Base-by-base conservation (phyloP, 495 filamentous ascomycete genomes). In the Annulohypoxylon maeteangense region DNA sequence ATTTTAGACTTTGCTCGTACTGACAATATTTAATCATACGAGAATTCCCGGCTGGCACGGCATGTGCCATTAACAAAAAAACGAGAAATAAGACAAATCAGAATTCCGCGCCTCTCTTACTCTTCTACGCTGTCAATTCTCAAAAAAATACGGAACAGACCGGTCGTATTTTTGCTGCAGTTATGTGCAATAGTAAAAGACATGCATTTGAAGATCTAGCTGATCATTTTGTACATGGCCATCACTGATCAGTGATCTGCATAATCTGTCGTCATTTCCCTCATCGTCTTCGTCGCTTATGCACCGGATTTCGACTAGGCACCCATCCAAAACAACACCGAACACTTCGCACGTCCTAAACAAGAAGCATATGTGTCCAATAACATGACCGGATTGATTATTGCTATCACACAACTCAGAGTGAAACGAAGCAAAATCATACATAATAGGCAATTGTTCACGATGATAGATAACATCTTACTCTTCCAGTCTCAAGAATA, bases 161-260 rank as follows among this genome's bases (percentile, higher is more conserved):
- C 48, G 48, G 48, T 3, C 20, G 48, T 12, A 53, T 53, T 25
- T 53, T 7, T 53, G 14, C 48, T 53, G 45, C 11, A 51, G 4
- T 25, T 27, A 50, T 25, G 20, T 27, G 47, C 14, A 8, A 31
- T 23, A 16, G 50, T 16, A 54, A 18, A 16, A 54, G 50, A 34
- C 50, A 34, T 54, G 50, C 50, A 34, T 54, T 54, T 54, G 50
- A 54, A 18, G 50, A 54, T 54, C 50, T 34, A 34, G 50, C 29
- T 54, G 27, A 54, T 54, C 50, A 27, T 22, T 54, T 32, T 34
- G 50, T 29, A 7, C 29, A 16, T 54, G 27, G 16, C 50, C 50
- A 34, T 16, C 50, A 54, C 10, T 54, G 50, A 54, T 16, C 50
- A 54, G 10, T 54, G 50, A 54, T 34, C 50, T 16, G n/a, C 29